Percentiles rank a stretch among this genome's conserved stretches.
phyloP scores from a whole-genome alignment of 345 rosid species.

The Corchorus capsularis region DNA sequence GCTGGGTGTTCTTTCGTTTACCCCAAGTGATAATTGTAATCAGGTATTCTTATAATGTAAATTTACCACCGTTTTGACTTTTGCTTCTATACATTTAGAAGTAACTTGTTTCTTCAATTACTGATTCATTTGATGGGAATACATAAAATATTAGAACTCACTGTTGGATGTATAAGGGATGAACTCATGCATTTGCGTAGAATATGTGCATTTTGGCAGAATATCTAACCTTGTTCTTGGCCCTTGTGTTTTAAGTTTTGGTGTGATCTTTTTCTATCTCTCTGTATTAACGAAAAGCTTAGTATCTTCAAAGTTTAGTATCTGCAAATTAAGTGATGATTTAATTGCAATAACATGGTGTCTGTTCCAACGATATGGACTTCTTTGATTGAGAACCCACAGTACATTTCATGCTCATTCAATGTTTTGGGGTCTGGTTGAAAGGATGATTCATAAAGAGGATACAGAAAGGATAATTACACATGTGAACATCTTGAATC shows the following conservation, averaged over 20 bases:
- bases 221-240: neutral
- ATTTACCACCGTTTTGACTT: slow-evolving; percentile 11
- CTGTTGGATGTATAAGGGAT: neutral
- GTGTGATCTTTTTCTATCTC: neutral
- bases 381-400: neutral
- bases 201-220: neutral
- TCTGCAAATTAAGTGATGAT: neutral
- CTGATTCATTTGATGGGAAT: neutral
- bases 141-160: neutral
- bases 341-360: neutral
- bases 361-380: neutral
- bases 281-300: neutral
- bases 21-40: neutral
- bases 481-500: neutral
- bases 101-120: neutral
- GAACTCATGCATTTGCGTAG: neutral
- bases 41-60: neutral
- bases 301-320: neutral
- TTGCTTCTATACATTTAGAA: neutral
- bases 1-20: slow-evolving; percentile 5
- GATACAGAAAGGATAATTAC: neutral
- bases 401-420: neutral
- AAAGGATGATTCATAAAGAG: neutral
- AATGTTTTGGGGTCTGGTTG: neutral
- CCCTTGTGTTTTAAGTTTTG: neutral